Conservation (phyloP, 1,284 basidiomycete genomes). For the Puccinia triticina region DNA sequence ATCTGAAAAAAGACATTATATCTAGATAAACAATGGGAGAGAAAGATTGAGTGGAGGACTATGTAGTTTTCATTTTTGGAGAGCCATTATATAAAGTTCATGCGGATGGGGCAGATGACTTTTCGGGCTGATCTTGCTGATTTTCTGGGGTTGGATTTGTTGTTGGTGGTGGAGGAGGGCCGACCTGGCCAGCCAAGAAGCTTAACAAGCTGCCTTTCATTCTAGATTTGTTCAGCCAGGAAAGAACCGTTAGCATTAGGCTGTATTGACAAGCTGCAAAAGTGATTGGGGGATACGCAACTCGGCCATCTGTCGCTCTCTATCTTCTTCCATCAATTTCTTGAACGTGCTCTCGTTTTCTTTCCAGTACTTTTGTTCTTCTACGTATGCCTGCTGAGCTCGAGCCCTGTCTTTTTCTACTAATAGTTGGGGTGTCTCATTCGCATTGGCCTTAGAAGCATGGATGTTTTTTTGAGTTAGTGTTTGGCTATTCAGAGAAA, state of each 20-base stretch:
- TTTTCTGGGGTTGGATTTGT: background rate
- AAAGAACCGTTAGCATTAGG: conserved; percentile 48
- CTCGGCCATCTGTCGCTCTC: conserved; percentile 71
- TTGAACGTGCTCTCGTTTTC: conserved; percentile 81
- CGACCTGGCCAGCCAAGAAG: conserved; percentile 59
- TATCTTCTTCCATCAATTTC: conserved; percentile 76
- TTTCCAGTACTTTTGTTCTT: conserved; percentile 84
- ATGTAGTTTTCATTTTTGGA: background rate
- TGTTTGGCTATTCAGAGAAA: background rate
- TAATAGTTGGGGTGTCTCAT: conserved; percentile 67
- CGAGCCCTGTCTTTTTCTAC: conserved; percentile 86
- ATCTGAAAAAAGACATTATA: background rate
- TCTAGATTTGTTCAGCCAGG: conserved; percentile 27
- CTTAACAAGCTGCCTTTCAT: conserved; percentile 63
- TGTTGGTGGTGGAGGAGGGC: conserved; percentile 44
- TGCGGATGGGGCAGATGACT: background rate
- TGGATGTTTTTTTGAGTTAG: background rate
- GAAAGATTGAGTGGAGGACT: background rate
- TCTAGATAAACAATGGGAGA: background rate
- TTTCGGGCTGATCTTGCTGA: background rate
- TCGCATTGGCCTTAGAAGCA: conserved; percentile 64
- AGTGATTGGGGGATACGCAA: conserved; percentile 55
- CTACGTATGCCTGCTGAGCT: conserved; percentile 78
- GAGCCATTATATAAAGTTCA: background rate
- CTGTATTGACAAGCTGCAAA: too few species aligned